Base-by-base conservation (phyloP, 2,329 filamentous ascomycete genomes). In the Stachybotrys elegans region DNA sequence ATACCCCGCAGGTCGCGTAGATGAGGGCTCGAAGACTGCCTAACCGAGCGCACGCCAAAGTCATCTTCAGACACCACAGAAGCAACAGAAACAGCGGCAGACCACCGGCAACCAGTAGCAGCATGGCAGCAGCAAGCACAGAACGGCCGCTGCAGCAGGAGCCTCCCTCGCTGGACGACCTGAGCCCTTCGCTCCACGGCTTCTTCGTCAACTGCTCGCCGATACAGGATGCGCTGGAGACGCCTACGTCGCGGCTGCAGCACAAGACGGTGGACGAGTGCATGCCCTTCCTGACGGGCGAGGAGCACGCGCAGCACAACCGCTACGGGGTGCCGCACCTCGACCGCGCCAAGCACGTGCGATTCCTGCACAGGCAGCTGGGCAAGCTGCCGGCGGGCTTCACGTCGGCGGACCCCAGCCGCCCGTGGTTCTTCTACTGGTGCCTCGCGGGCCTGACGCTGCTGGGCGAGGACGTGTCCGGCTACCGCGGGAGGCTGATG, bases 381-480 rank as follows among this genome's bases (percentile, higher is more conserved):
- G 71, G 70, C 20, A 72, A 71, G 40, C 80, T 94, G 48, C 88
- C 92, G 0, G 69, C 77, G 7, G 71, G 70, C 4, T 95, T 86
- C 65, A 81, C 84, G 42, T 76, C 75, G 40, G 79, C 90, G 53
- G 93, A 98, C 71, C 85, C 93, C 23, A 91, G 87, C 60, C 76
- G 92, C 44, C 91, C 93, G 9, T 98, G 93, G 93, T 79, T 95
- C 57, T 76, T 95, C 51, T 97, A 96, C 69, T 98, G 93, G 93
- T 86, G 80, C 43, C 72, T 97, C 43, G 80, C 84, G 25, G 89
- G 80, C 3, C 72, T 98, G 51, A 72, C 77, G 21, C 72, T 91
- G 25, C 70, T 98, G 40, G 90, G 88, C 39, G 81, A 90, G 59
- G 88, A 95, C 60, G 72, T 79, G 39, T 66, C 66, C 23, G 65